Base-by-base conservation (phyloP, 805 yeast species). In the Nakazawaea populi region DNA sequence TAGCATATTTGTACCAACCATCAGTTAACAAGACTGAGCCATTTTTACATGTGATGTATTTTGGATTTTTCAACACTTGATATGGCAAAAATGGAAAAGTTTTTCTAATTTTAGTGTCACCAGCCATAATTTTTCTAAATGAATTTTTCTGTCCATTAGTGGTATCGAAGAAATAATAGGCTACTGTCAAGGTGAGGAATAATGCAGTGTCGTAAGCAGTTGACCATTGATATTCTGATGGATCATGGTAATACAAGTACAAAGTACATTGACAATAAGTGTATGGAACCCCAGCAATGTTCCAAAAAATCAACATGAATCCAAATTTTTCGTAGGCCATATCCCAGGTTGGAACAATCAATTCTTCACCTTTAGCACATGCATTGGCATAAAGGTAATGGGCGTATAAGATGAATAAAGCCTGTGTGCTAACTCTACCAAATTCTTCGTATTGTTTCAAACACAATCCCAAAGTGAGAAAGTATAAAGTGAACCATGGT, bases 301-400 rank as follows among this genome's bases (percentile, higher is more conserved):
- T 94, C 99, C 99, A 94, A 77, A 94, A 94, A 60, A 91, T 82
- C 58, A 94, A 80, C 98, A 94, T 91, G 76, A 94, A 94, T n/a
- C 99, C 99, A 62, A 94, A 94, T 72, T 94, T 94, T 69, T 94
- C 99, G 69, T 94, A 94, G 34, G 96, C 97, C 97, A 94, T 92
- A 69, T 94, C 99, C 98, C 99, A 94, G 18, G 96, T 87, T 60
- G 98, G 96, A 55, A 91, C 96, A 66, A 94, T 94, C 60, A 92
- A 75, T 67, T 94, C 98, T 71, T 94, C 99, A 60, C 98, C 99
- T 71, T 94, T 94, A 52, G 96, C 85, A 70, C 98, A 92, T 3
- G 97, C 97, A 64, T 94, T 92, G 54, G 96, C 96, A 64, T 94
- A 94, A 46, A 90, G 73, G 87, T 95, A 94, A 67, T 92, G 95